Percentiles rank a stretch among this genome's conserved stretches.
phyloP scores from a whole-genome alignment of 768 basidiomycete species.

The Lactifluus piperatus region DNA sequence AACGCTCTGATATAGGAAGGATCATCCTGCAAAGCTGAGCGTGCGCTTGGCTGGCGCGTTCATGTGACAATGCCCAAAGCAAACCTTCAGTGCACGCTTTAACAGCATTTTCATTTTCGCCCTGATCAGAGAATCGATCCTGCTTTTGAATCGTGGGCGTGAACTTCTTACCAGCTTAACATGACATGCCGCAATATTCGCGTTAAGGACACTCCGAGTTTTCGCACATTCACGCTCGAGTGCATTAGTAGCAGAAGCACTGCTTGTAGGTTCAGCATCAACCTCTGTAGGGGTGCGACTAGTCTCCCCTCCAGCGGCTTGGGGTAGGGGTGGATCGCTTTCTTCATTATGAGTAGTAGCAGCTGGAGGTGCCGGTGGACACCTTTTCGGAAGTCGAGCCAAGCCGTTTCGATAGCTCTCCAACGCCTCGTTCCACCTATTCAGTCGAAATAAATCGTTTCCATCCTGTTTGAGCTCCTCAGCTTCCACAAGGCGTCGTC shows the following conservation, averaged over 20 bases:
- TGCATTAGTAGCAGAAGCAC: slow-evolving; percentile 21
- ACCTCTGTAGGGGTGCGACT: slow-evolving; percentile 21
- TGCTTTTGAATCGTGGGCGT: not conserved
- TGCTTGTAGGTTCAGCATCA: slow-evolving; percentile 16
- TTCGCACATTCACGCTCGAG: slow-evolving; percentile 44
- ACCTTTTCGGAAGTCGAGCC: slow-evolving; percentile 50
- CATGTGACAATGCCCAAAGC: not conserved
- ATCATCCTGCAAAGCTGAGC: slow-evolving; percentile 77
- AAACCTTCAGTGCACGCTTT: slow-evolving; percentile 21
- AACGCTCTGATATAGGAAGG: slow-evolving; percentile 81
- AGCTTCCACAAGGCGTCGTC: slow-evolving; percentile 40
- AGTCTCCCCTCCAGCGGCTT: slow-evolving; percentile 16
- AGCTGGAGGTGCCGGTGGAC: slow-evolving; percentile 15
- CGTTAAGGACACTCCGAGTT: slow-evolving; percentile 63
- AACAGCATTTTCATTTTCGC: slow-evolving; percentile 16
- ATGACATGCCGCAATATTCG: slow-evolving; percentile 85
- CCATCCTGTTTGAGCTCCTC: slow-evolving; percentile 65
- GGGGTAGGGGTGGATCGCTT: slow-evolving; percentile 2
- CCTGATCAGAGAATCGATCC: not conserved
- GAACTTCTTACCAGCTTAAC: slow-evolving; percentile 56
- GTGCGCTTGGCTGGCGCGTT: not conserved
- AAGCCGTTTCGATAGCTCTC: slow-evolving; percentile 61
- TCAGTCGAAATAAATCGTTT: slow-evolving; percentile 60
- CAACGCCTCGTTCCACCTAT: slow-evolving; percentile 63
- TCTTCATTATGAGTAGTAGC: slow-evolving; percentile 21